Percentiles rank a stretch among this genome's conserved stretches.
Conservation (phyloP, 192 early-diverging fungal species). For the Linnemannia elongata region DNA sequence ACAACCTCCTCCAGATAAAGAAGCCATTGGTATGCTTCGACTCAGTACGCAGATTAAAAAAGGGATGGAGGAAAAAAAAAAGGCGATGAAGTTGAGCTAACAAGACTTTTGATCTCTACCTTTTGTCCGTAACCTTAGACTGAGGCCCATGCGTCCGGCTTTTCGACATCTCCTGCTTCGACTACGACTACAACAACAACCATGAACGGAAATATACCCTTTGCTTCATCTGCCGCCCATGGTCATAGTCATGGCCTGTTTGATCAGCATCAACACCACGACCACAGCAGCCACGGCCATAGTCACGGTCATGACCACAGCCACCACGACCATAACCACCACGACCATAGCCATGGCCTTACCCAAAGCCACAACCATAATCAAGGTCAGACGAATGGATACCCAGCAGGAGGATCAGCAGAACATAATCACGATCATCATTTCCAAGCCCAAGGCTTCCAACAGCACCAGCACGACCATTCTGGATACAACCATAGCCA, state of each 20-base stretch:
- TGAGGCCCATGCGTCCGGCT: conserved; percentile 7
- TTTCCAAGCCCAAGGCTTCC: not conserved
- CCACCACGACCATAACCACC: conserved; percentile 14
- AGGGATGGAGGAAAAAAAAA: not conserved
- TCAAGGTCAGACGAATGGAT: not conserved
- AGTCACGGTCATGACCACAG: conserved; percentile 1
- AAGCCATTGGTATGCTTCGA: conserved; percentile 31
- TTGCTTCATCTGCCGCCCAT: conserved; percentile 33
- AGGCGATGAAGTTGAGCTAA: not conserved
- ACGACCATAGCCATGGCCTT: conserved; percentile 14
- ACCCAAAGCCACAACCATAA: not conserved
- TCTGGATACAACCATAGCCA: conserved; percentile 8
- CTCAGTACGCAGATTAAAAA: not conserved
- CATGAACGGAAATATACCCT: conserved; percentile 54
- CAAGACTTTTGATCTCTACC: not conserved
- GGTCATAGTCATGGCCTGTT: conserved; percentile 35
- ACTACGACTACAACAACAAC: conserved; percentile 8
- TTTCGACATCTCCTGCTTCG: conserved; percentile 15
- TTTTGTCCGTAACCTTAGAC: conserved; percentile 1
- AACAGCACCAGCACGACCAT: conserved; percentile 3
- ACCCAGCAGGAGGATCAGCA: not conserved
- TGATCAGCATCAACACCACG: conserved; percentile 19
- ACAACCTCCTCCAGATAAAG: conserved; percentile 25
- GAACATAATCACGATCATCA: not conserved
- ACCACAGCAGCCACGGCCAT: not conserved